phyloP scores from a whole-genome alignment of 371 early-diverging fungal genomes.

The Mucor circinelloides region DNA sequence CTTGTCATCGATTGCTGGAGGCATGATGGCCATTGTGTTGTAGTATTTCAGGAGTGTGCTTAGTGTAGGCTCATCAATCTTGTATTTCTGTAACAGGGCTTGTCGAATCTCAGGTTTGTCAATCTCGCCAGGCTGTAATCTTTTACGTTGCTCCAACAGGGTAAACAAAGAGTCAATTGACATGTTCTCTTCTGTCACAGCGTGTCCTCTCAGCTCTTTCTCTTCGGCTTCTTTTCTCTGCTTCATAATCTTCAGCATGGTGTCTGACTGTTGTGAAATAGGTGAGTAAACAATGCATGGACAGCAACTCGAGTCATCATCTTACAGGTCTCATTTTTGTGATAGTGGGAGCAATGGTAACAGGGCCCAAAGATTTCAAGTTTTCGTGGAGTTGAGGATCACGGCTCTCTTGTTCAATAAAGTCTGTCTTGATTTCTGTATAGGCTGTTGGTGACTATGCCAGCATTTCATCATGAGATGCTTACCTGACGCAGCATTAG shows the following conservation, averaged over 20 bases:
- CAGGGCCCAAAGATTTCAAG: slow-evolving; percentile 36
- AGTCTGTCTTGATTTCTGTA: slow-evolving; percentile 25
- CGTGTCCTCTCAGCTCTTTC: slow-evolving; percentile 9
- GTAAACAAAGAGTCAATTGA: slow-evolving; percentile 40
- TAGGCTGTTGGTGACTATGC: background rate
- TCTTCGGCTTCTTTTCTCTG: slow-evolving; percentile 39
- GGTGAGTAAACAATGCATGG: background rate
- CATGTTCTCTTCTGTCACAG: slow-evolving; percentile 13
- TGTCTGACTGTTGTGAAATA: slow-evolving; percentile 31
- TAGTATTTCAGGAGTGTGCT: slow-evolving; percentile 34
- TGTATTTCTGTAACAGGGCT: slow-evolving; percentile 27
- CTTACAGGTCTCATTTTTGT: slow-evolving; percentile 42
- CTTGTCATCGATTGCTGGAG: slow-evolving; percentile 34
- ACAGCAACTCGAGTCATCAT: background rate
- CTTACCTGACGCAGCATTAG: slow-evolving; percentile 13
- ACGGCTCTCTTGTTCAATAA: slow-evolving; percentile 35
- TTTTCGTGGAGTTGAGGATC: slow-evolving; percentile 46
- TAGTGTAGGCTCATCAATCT: slow-evolving; percentile 30
- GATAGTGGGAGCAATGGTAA: slow-evolving; percentile 36
- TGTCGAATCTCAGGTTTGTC: slow-evolving; percentile 23
- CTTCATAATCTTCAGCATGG: slow-evolving; percentile 44
- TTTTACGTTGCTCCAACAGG: slow-evolving; percentile 41
- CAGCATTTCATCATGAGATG: background rate
- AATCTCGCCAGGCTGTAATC: slow-evolving; percentile 32
- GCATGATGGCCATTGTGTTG: slow-evolving; percentile 46